Evolutionary conservation across 371 early-diverging fungal genomes (phyloP), one percentile per base, ranked within the genome.

Genomic region (Vairimorpha apis): DNA sequence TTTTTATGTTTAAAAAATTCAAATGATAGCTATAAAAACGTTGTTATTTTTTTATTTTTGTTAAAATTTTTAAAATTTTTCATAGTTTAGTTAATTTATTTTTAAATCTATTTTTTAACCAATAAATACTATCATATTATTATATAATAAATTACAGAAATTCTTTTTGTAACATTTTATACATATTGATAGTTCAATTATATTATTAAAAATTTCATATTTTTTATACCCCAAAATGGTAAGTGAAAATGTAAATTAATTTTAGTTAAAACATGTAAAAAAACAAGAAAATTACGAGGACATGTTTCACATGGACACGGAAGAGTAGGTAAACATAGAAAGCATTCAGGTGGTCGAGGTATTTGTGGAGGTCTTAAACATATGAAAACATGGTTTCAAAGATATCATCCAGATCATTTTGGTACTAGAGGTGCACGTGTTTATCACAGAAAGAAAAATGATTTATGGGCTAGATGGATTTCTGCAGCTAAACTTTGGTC

Each of bases 261-360:
- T 63, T 38, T 56, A 72, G 79, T 47, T 59, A 29, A 71, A 65
- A 30, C 66, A 72, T 16, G 63, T 53, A 33, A 80, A 75, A 80
- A 76, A 45, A 71, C 73, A 29, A 80, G 83, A 76, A 81, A 73
- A 66, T 49, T 83, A 67, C 74, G 83, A 71, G 83, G 83, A 66
- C 83, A 83, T 38, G 81, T 81, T 1, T 78, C 82, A n/a, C 83
- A 84, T 76, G 83, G 84, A 32, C 72, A 84, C 63, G 84, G 82
- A 32, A 72, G 82, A 74, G 74, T 86, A 84, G 91, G 95, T 76
- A 98, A 98, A 90, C 97, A 98, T 90, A 89, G 97, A 83, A 97
- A 97, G 89, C 99, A 98, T 86, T 93, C 97, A 81, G 95, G 98
- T 85, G 98, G 99, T 89, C 90, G 99, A 85, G 99, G 99, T 92